Percentiles rank a stretch among this genome's conserved stretches.
These are phyloP conservation scores for Austropuccinia psidii DNA, from an alignment of 1,284 basidiomycete genomes.

Conservation along the genomic window DNA sequence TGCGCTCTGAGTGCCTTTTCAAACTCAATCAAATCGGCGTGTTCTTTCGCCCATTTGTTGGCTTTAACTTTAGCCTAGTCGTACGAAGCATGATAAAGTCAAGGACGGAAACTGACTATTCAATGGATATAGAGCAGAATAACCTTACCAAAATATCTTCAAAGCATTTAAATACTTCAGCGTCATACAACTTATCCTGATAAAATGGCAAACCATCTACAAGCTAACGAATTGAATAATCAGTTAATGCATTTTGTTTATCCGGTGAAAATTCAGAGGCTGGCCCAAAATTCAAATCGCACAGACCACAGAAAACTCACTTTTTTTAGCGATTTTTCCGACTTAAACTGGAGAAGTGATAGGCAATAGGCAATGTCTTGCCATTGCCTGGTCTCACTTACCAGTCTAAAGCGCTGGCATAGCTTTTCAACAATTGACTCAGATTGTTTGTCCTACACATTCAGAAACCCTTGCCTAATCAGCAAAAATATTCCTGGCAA, in stretches of 20 bases:
- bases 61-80: conserved; percentile 21
- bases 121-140: too few relatives aligned
- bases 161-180: conserved; percentile 72
- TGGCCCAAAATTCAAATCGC: conserved; percentile 40
- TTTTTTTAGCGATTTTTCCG: conserved; percentile 90
- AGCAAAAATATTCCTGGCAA: background rate
- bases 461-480: background rate
- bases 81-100: background rate
- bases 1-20: conserved; percentile 4
- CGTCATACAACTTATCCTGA: conserved; percentile 89
- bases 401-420: conserved; percentile 83
- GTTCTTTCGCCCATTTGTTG: conserved; percentile 33
- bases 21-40: conserved; percentile 30
- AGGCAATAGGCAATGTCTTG: conserved; percentile 94
- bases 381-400: conserved; percentile 88
- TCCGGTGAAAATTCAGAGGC: background rate
- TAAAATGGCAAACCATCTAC: conserved; percentile 62
- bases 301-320: conserved; percentile 65
- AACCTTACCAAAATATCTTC: conserved; percentile 66
- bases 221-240: background rate
- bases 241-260: background rate
- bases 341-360: conserved; percentile 90
- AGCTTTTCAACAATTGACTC: conserved; percentile 91
- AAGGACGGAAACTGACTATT: too few relatives aligned
- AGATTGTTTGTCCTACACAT: conserved; percentile 68